These are phyloP conservation scores for Neonectria sp. DNA, from an alignment of 2,329 filamentous ascomycete species.

Conservation along the genomic window DNA sequence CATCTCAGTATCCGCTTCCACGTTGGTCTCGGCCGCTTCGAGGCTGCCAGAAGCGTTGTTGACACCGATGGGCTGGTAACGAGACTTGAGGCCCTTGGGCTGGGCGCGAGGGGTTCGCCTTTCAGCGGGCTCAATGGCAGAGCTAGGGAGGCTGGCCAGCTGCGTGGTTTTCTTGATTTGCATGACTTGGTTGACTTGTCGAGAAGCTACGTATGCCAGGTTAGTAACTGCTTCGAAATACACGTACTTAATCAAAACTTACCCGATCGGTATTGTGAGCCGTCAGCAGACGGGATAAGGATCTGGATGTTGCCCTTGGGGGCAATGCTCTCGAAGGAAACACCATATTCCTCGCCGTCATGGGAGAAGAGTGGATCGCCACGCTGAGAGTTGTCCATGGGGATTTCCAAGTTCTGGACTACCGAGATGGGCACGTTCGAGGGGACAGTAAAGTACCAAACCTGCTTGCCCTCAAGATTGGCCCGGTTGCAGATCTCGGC, in stretches of 20 bases:
- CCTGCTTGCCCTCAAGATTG: constrained; percentile 77
- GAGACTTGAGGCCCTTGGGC: constrained; percentile 76
- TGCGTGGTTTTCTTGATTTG: constrained; percentile 76
- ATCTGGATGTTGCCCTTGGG: constrained; percentile 70
- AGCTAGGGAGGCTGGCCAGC: constrained; percentile 52
- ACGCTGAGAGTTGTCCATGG: constrained; percentile 67
- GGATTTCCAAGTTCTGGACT: constrained; percentile 75
- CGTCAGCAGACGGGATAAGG: constrained; percentile 71
- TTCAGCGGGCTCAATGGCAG: constrained; percentile 59
- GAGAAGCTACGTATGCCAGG: constrained; percentile 45
- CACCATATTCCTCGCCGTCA: constrained; percentile 74
- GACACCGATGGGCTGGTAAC: constrained; percentile 77
- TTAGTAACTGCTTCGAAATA: constrained; percentile 26
- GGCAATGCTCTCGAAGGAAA: constrained; percentile 67
- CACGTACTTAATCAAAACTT: constrained; percentile 49
- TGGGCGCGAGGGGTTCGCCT: constrained; percentile 73
- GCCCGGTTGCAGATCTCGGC: constrained; percentile 70
- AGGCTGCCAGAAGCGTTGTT: constrained; percentile 54
- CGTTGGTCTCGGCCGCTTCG: constrained; percentile 60
- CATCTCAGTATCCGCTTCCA: constrained; percentile 64
- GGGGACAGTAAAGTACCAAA: constrained; percentile 86
- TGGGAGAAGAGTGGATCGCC: constrained; percentile 72
- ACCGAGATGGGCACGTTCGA: constrained; percentile 78
- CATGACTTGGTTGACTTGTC: constrained; percentile 70
- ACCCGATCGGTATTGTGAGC: constrained; percentile 70